These are phyloP conservation scores for Kodamaea leandrae DNA, from an alignment of 805 yeast genomes.

Conservation along the genomic window DNA sequence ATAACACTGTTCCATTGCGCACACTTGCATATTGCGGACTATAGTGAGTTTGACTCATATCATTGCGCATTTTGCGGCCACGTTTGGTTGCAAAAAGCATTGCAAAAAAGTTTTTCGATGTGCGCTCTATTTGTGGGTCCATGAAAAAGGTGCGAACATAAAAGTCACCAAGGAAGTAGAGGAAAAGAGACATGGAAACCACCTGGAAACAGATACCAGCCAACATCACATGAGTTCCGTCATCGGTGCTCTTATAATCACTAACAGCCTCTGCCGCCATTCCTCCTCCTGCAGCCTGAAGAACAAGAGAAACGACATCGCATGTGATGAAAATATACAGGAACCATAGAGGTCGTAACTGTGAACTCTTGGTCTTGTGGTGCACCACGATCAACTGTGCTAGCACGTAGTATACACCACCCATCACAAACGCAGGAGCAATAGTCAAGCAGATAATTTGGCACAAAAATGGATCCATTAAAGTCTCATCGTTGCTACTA, in stretches of 20 bases:
- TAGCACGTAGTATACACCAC: constrained; percentile 13
- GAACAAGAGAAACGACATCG: constrained; percentile 13
- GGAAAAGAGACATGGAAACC: constrained; percentile 19
- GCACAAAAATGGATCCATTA: constrained; percentile 7
- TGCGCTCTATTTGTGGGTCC: not conserved
- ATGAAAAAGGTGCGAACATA: constrained; percentile 16
- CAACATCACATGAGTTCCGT: constrained; percentile 21
- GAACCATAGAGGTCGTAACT: constrained; percentile 12
- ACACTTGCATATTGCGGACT: constrained; percentile 32
- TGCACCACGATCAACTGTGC: constrained; percentile 12
- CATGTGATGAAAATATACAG: constrained; percentile 14
- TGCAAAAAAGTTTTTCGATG: constrained; percentile 13
- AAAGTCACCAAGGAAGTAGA: constrained; percentile 18
- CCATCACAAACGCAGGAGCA: constrained; percentile 16
- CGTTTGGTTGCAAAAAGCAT: constrained; percentile 22
- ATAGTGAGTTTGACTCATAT: constrained; percentile 26
- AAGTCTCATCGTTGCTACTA: constrained; percentile 2
- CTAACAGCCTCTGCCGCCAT: constrained; percentile 14
- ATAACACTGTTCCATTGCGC: constrained; percentile 30
- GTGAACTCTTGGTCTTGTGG: constrained; percentile 1
- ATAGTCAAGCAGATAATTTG: constrained; percentile 14
- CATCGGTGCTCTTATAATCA: constrained; percentile 5
- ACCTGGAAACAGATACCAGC: constrained; percentile 22
- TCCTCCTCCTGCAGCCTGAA: constrained; percentile 22
- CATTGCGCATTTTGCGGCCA: constrained; percentile 18